Evolutionary conservation across 2,329 filamentous ascomycete species (phyloP).

Genomic region (Calonectria montana): DNA sequence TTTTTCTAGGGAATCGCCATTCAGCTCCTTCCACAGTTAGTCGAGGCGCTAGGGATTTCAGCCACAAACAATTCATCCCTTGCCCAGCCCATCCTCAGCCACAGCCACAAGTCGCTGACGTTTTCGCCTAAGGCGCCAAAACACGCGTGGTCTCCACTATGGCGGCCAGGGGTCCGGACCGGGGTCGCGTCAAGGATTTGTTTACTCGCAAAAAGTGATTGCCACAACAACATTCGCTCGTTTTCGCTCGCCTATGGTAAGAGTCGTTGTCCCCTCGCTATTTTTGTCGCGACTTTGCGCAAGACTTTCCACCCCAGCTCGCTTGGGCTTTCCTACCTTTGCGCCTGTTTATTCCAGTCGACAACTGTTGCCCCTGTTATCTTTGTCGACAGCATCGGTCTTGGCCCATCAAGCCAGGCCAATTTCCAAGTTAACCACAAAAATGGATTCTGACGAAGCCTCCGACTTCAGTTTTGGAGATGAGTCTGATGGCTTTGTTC

Average conservation of each 20-base stretch:
- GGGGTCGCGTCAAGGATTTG: conserved; percentile 44
- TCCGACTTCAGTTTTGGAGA: conserved; percentile 61
- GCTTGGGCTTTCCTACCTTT: conserved; percentile 28
- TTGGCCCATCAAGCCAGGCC: conserved; percentile 33
- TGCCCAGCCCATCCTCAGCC: neutral
- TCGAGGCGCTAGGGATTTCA: neutral
- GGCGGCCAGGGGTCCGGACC: conserved; percentile 13
- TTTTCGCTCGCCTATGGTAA: conserved; percentile 37
- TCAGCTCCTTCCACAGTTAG: neutral
- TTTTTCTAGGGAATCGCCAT: neutral
- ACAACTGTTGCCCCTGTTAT: conserved; percentile 30
- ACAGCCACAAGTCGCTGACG: neutral
- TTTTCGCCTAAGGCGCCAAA: conserved; percentile 38
- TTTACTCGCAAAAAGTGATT: conserved; percentile 43
- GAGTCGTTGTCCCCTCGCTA: conserved; percentile 30
- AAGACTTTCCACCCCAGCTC: conserved; percentile 34
- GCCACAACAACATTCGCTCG: conserved; percentile 43
- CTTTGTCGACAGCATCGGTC: conserved; percentile 29
- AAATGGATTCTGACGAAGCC: conserved; percentile 70
- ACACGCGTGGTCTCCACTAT: conserved; percentile 33
- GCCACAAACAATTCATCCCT: conserved; percentile 17
- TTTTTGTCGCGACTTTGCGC: conserved; percentile 41
- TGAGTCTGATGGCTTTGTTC: conserved; percentile 56
- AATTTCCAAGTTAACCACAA: conserved; percentile 38
- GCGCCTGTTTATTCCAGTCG: conserved; percentile 34